Percentiles rank a stretch among this genome's conserved stretches.
These are phyloP conservation scores for Carex myosuroides DNA, from an alignment of 176 grass and related monocot species.

Conservation along the genomic window DNA sequence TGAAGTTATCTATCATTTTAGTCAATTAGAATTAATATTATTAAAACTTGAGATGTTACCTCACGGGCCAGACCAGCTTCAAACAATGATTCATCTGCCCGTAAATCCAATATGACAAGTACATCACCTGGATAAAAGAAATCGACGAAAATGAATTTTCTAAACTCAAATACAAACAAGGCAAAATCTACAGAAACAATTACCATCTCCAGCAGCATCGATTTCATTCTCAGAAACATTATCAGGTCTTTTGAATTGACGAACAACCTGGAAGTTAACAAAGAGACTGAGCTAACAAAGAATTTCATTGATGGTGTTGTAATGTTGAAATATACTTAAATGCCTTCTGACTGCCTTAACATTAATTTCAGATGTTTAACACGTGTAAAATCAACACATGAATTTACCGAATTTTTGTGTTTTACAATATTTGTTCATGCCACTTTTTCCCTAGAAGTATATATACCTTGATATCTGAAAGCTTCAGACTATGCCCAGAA, in stretches of 20 bases:
- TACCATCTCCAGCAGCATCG: constrained; percentile 95
- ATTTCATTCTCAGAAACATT: constrained; percentile 78
- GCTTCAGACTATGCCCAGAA: constrained; percentile 75
- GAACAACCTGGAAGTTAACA: constrained; percentile 50
- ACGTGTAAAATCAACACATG: not conserved
- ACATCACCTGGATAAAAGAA: constrained; percentile 64
- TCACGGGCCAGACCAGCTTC: constrained; percentile 97
- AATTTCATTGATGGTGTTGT: not conserved
- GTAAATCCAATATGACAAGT: constrained; percentile 84
- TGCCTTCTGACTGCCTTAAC: not conserved
- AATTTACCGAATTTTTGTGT: not conserved
- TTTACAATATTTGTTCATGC: not conserved
- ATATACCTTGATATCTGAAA: constrained; percentile 82
- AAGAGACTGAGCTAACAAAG: constrained; percentile 14
- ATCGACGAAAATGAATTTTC: constrained; percentile 21
- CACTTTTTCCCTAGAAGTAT: constrained; percentile 6
- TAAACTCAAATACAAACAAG: not conserved
- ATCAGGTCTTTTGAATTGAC: constrained; percentile 71
- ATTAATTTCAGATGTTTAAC: not conserved
- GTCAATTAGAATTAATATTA: not conserved
- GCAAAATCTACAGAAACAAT: constrained; percentile 1
- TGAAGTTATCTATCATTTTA: too few relatives aligned
- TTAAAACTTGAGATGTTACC: constrained; percentile 31
- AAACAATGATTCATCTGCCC: constrained; percentile 77
- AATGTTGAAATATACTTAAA: not conserved